Base-by-base conservation (phyloP, 1,284 basidiomycete genomes). In the Austroboletus rostrupii region DNA sequence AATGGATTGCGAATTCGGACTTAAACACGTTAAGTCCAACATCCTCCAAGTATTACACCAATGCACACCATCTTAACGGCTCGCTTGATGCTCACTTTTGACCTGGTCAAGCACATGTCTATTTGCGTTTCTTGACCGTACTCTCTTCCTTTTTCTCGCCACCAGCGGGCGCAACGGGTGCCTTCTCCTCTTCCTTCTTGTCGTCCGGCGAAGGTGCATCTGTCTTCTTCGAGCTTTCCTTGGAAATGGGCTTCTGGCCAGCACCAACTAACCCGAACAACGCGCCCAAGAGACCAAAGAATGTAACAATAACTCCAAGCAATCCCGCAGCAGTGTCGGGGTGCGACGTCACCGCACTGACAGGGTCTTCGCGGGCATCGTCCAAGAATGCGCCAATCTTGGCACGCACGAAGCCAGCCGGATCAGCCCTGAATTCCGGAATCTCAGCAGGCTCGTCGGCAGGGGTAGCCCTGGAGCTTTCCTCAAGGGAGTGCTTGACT, bases 261-360 rank as follows among this genome's bases (percentile, higher is more conserved):
- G 77, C 77, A 55, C 90, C 86, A 66, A 92, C 78, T 62, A 94
- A 72, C 50, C 91, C 86, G 54, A 91, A 79, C 61, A 93, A 72
- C 47, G 82, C 80, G 56, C 83, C 87, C 58, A 97, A 70, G 81
- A 95, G 84, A 52, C 87, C 88, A 65, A 97, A 79, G 60, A 95
- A 66, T 40, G 87, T 90, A 61, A 94, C 76, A 48, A 90, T 61
- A 45, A 79, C 81, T 53, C 83, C 85, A 54, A 75, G 77, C 54
- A 96, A 75, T 55, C 82, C 87, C 48, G 79, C 87, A 60, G 85
- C 92, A 50, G 90, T 90, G 70, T 92, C 87, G 48, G 93, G 93
- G 58, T 90, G 81, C 29, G 83, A 74, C 75, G 86, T 87, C 77
- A 92, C 79, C 14, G 92, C 90, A 26, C 66, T 66, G 47, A 91